Conservation (phyloP, 75 land plant genomes). For the Cunninghamia lanceolata region DNA sequence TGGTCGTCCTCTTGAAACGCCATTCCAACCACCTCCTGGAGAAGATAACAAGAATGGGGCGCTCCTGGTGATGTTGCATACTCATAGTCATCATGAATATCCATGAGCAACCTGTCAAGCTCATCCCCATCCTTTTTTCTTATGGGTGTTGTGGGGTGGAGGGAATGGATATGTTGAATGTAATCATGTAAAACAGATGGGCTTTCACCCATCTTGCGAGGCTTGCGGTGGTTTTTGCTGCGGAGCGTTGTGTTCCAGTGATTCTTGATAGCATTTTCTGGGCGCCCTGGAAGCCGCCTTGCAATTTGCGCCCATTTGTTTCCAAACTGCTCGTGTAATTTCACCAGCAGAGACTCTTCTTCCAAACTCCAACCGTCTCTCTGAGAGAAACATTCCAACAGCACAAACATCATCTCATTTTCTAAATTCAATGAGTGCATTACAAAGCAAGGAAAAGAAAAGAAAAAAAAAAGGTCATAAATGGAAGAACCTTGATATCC, state of each 20-base stretch:
- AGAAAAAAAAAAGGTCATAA: no score
- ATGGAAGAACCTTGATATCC: no score
- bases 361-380: no score
- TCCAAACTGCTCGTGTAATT: conserved; percentile 30
- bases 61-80: background rate
- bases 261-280: conserved; percentile 87
- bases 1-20: background rate
- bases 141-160: background rate
- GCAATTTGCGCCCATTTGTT: conserved; percentile 89
- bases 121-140: background rate
- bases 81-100: background rate
- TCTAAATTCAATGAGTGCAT: background rate
- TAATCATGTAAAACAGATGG: conserved; percentile 13
- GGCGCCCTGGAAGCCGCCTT: conserved; percentile 69
- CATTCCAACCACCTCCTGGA: background rate
- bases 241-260: conserved; percentile 91
- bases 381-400: conserved; percentile 40
- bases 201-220: conserved; percentile 16
- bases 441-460: background rate
- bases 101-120: background rate
- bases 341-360: no score
- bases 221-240: conserved; percentile 49
- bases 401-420: background rate
- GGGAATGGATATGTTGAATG: conserved; percentile 4
- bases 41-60: background rate